Evolutionary conservation across 768 basidiomycete species (phyloP).

Genomic region (Suillus hirtellus): DNA sequence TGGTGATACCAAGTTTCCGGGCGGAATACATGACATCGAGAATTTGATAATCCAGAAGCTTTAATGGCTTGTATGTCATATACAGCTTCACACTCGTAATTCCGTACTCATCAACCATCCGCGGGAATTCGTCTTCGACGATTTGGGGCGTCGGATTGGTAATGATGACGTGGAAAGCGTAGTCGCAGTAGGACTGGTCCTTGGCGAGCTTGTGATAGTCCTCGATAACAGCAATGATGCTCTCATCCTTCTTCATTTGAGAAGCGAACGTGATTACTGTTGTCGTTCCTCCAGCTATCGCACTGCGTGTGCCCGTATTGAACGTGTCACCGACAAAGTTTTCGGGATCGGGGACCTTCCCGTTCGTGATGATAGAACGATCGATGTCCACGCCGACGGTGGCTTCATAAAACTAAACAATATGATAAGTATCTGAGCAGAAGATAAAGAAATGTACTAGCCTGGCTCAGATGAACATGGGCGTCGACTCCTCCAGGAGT

Average conservation of each 20-base stretch:
- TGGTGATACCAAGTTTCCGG: conserved; percentile 21
- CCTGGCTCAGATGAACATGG: conserved; percentile 38
- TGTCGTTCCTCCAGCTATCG: conserved; percentile 35
- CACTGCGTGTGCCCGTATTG: conserved; percentile 32
- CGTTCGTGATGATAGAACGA: conserved; percentile 9
- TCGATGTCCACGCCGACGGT: conserved; percentile 9
- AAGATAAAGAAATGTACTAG: not conserved
- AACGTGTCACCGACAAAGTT: conserved; percentile 32
- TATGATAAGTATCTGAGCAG: not conserved
- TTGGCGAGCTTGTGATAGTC: conserved; percentile 35
- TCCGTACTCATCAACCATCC: conserved; percentile 33
- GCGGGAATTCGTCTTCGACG: conserved; percentile 33
- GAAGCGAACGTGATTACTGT: conserved; percentile 38
- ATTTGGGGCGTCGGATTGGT: conserved; percentile 34
- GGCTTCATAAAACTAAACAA: conserved; percentile 9
- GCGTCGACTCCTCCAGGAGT: conserved; percentile 39
- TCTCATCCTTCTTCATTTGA: conserved; percentile 24
- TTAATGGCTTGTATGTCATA: conserved; percentile 36
- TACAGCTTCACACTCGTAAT: conserved; percentile 38
- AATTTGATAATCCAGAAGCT: conserved; percentile 33
- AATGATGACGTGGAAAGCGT: conserved; percentile 36
- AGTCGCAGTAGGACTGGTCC: conserved; percentile 33
- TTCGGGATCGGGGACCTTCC: conserved; percentile 11
- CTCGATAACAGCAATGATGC: conserved; percentile 29
- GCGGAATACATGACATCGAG: conserved; percentile 34